These are phyloP conservation scores for Wickerhamiella azyma DNA, from an alignment of 805 yeast genomes.

Conservation along the genomic window DNA sequence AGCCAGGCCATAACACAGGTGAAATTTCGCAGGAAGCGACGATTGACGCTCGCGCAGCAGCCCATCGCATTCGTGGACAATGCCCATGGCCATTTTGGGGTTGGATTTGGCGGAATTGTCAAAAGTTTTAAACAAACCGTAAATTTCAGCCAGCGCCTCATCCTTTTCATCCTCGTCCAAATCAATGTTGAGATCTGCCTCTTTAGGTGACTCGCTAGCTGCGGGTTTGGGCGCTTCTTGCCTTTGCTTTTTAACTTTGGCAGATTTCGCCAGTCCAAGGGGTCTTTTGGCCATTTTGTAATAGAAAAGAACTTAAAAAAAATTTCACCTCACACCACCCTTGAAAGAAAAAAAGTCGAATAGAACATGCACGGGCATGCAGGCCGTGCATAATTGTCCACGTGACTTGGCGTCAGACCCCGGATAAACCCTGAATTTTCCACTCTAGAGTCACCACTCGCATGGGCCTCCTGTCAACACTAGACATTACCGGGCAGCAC, in stretches of 20 bases:
- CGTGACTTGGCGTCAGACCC: background rate
- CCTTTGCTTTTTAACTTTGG: slow-evolving; percentile 31
- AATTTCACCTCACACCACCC: too few relatives aligned
- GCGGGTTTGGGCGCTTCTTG: slow-evolving; percentile 1
- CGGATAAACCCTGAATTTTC: background rate
- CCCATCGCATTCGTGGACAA: slow-evolving; percentile 86
- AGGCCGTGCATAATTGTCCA: background rate
- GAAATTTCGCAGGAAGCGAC: slow-evolving; percentile 33
- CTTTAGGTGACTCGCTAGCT: slow-evolving; percentile 8
- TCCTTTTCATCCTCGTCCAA: slow-evolving; percentile 49
- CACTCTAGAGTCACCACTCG: background rate
- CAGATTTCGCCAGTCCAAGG: slow-evolving; percentile 47
- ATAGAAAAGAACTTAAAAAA: background rate
- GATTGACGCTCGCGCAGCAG: slow-evolving; percentile 31
- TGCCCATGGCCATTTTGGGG: slow-evolving; percentile 39
- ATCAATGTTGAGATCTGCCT: slow-evolving; percentile 42
- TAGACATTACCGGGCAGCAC: slow-evolving; percentile 12
- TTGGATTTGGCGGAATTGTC: slow-evolving; percentile 38
- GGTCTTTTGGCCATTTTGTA: slow-evolving; percentile 43
- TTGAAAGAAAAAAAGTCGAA: background rate
- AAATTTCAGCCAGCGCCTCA: slow-evolving; percentile 66
- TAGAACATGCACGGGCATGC: background rate
- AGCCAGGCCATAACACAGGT: slow-evolving; percentile 61
- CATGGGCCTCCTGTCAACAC: slow-evolving; percentile 18
- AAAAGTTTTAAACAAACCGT: slow-evolving; percentile 59